Evolutionary conservation across 805 yeast genomes (phyloP).

Genomic region (Myxozyma neotropica): DNA sequence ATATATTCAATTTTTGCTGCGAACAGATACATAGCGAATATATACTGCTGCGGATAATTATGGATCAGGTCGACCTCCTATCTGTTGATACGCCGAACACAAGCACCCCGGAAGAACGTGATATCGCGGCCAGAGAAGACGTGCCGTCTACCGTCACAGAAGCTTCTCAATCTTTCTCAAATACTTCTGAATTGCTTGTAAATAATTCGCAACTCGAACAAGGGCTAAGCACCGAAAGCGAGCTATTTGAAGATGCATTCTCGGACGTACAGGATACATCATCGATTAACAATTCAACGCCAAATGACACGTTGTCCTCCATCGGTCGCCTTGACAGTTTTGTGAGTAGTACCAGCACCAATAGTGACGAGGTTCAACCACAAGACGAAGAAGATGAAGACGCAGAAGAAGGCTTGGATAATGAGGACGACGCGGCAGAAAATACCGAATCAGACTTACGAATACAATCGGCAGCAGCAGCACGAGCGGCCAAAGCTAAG

Average conservation of each 20-base stretch:
- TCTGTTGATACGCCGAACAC: neutral
- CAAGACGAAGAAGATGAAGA: neutral
- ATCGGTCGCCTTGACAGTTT: too few species aligned
- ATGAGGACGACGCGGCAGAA: neutral
- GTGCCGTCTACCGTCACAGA: too few species aligned
- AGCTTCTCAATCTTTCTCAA: too few species aligned
- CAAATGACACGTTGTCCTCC: too few species aligned
- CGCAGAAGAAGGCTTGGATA: neutral
- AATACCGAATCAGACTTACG: neutral
- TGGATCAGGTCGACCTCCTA: neutral
- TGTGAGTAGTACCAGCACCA: too few species aligned
- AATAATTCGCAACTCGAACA: neutral
- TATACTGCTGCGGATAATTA: too few species aligned
- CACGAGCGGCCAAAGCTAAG: constrained; percentile 20
- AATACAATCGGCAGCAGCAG: constrained; percentile 10
- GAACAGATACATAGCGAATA: neutral
- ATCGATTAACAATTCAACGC: neutral
- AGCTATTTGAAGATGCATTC: constrained; percentile 10
- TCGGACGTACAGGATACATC: neutral
- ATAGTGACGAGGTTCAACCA: neutral
- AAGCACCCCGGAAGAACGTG: too few species aligned
- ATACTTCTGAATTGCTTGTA: too few species aligned
- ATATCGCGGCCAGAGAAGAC: too few species aligned
- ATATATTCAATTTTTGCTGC: too few species aligned
- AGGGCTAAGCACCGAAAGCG: neutral